Evolutionary conservation across 2,329 filamentous ascomycete genomes (phyloP), one percentile per base, ranked within the genome.

Genomic region (Plenodomus biglobosus): DNA sequence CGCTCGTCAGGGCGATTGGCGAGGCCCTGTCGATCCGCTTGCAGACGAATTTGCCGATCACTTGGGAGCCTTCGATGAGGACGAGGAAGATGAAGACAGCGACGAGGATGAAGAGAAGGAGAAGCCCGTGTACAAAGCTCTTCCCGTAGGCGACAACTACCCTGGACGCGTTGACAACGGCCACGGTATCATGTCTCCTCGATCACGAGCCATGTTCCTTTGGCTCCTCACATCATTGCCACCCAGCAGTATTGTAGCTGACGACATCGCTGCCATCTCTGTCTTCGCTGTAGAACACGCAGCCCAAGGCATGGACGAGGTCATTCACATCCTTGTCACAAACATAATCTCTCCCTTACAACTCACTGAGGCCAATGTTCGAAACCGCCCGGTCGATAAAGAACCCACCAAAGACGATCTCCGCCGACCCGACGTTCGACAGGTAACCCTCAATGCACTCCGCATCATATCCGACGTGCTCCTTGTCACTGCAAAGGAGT

Each of bases 251-350:
- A 87, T 82, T 57, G 78, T 96, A 20, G 82, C 89, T 21, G 90
- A 90, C 64, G 91, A 97, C 64, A 83, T 97, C 38, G 92, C 90
- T 1, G 82, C 91, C 4, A 80, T 96, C 2, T 92, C 92, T 1
- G 82, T 87, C 2, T 96, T 97, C 72, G 92, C 92, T 11, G 90
- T 97, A 46, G 86, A 86, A 2, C 90, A 97, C 68, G 88, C 91
- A 1, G 89, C 87, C 34, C 81, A 85, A 17, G 94, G 92, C 15
- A 88, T 90, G 11, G 88, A 95, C 55, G 94, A 97, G 74, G 86
- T 96, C 30, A 91, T 95, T n/a, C 83, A 92, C 41, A 83, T 95
- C 73, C 85, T 97, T 32, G 82, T 95, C 0, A 80, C 85, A 1
- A 97, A 99, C 62, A 79, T 97, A 27, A 79, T 87, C 50, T 83